Evolutionary conservation across 2,329 filamentous ascomycete genomes (phyloP), one percentile per base, ranked within the genome.

Genomic region (Ceratocystis lukuohia): DNA sequence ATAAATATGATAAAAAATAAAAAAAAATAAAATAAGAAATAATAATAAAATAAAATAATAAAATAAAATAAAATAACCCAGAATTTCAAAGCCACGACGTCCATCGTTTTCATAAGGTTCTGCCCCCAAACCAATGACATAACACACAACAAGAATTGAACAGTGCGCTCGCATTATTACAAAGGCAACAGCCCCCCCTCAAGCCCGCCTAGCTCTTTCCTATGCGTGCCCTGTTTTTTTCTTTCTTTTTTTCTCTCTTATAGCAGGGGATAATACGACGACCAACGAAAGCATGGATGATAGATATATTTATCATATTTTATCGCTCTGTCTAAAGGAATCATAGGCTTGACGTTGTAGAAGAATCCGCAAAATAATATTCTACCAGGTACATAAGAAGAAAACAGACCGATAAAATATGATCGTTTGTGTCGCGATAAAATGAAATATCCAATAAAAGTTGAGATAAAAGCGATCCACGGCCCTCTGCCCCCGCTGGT

Each of bases 161-260:
- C 53, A 59, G 53, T 59, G 53, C 46, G n/a, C 46, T 50, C n/a
- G 46, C 28, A 59, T 20, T 59, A 53, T 53, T 28, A 28, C 48
- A 53, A 53, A 50, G n/a, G 22, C 45, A 48, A 17, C 45, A 20
- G 17, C 45, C 8, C 45, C 8, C 17, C 4, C 7, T 1, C 48
- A 53, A 28, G 20, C 48, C 25, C 20, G 15, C 45, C 3, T 20
- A 22, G 22, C 22, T 22, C 17, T 48, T 48, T 6, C 12, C 17
- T 53, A 20, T 53, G 48, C 48, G 2, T 53, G 22, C 48, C 22
- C 48, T 53, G 48, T 63, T 41, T 33, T 50, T 62, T 48, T 33
- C 48, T n/a, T 33, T 30, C 10, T 8, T 50, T 15, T 63, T 63
- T 37, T 50, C 20, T 48, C 12, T 28, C 22, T 22, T 33, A 3